These are phyloP conservation scores for Fusarium phyllophilum DNA, from an alignment of 2,329 filamentous ascomycete genomes.

Conservation along the genomic window DNA sequence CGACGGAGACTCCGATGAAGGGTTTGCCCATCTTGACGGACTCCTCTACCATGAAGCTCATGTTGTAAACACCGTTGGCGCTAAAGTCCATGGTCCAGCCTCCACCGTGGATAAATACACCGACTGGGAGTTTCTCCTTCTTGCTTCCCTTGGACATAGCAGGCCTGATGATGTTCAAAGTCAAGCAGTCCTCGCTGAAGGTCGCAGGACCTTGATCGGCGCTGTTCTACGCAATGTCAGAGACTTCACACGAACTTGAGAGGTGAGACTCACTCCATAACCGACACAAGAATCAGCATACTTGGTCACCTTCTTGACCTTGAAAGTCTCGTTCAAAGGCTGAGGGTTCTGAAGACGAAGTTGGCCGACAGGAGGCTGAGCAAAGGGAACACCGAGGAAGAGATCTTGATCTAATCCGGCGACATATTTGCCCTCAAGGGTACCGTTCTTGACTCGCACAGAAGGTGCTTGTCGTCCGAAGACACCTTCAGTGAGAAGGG, in stretches of 20 bases:
- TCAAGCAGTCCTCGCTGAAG: slow-evolving; percentile 36
- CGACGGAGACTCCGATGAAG: slow-evolving; percentile 34
- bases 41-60: slow-evolving; percentile 65
- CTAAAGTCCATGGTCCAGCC: slow-evolving; percentile 54
- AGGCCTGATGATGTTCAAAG: slow-evolving; percentile 35
- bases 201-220: slow-evolving; percentile 27
- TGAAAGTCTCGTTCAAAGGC: slow-evolving; percentile 25
- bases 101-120: slow-evolving; percentile 50
- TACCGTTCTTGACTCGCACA: slow-evolving; percentile 38
- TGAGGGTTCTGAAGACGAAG: slow-evolving; percentile 33
- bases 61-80: slow-evolving; percentile 65
- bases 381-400: slow-evolving; percentile 39
- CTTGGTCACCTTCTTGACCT: slow-evolving; percentile 27
- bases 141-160: background rate
- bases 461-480: slow-evolving; percentile 18
- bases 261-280: slow-evolving; percentile 24
- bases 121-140: slow-evolving; percentile 37
- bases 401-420: slow-evolving; percentile 33
- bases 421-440: slow-evolving; percentile 35
- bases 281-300: slow-evolving; percentile 42
- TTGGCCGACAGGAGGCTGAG: slow-evolving; percentile 29
- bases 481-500: slow-evolving; percentile 4
- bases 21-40: slow-evolving; percentile 42
- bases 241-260: accelerated
- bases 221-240: slow-evolving; percentile 19